These are phyloP conservation scores for Saccharomycopsis capsularis DNA, from an alignment of 805 yeast genomes.

Conservation along the genomic window DNA sequence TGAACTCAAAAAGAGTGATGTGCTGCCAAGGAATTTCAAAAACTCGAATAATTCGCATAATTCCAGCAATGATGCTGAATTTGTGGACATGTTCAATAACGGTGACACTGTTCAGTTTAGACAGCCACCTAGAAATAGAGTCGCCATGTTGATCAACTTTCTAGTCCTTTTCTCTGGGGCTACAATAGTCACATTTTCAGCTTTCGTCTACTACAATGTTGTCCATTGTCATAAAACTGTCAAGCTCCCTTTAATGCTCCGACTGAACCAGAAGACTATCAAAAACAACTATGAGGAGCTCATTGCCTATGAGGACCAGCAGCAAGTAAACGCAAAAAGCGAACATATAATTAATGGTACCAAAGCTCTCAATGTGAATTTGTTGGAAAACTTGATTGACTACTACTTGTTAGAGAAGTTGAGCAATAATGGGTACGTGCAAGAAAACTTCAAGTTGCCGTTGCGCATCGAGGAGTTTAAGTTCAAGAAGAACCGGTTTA, in stretches of 20 bases:
- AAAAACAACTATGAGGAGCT: not conserved
- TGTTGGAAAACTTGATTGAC: constrained; percentile 12
- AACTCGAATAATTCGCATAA: too few species aligned
- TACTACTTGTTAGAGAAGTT: constrained; percentile 11
- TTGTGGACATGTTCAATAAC: not conserved
- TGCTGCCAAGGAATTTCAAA: too few species aligned
- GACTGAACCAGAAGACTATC: not conserved
- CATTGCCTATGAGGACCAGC: not conserved
- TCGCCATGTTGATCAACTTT: not conserved
- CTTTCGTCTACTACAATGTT: constrained; percentile 11
- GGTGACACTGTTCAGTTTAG: not conserved
- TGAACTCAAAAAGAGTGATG: too few species aligned
- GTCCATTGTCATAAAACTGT: constrained; percentile 2
- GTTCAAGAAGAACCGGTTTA: constrained; percentile 4
- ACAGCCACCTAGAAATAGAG: not conserved
- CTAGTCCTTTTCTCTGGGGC: not conserved
- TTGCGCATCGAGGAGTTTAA: constrained; percentile 4
- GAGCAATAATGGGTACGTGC: constrained; percentile 1
- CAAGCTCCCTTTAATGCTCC: not conserved
- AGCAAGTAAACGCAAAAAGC: not conserved
- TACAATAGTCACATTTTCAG: not conserved
- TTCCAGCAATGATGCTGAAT: too few species aligned
- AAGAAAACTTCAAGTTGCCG: constrained; percentile 9
- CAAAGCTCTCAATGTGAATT: not conserved
- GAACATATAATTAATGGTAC: too few species aligned